Evolutionary conservation across 495 filamentous ascomycete species (phyloP).

Genomic region (Echria macrotheca): DNA sequence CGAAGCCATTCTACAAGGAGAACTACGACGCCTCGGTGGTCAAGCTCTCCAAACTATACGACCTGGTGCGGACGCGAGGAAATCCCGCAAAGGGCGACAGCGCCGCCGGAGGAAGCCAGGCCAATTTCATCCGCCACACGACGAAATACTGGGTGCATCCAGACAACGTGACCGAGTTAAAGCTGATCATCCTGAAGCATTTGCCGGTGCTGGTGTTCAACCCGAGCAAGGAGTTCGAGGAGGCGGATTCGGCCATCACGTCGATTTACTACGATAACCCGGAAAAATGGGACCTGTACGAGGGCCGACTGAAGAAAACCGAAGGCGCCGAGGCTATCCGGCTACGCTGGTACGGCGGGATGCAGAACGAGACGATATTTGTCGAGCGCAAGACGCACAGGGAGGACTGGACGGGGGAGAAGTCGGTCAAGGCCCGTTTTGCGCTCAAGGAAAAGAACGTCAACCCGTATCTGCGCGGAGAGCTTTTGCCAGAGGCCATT

Average conservation of each 20-base stretch:
- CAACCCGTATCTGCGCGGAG: slow-evolving; percentile 78
- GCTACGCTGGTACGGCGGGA: slow-evolving; percentile 94
- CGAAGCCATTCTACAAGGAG: slow-evolving; percentile 96
- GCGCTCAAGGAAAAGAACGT: slow-evolving; percentile 94
- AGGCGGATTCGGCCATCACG: slow-evolving; percentile 84
- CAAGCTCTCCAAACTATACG: slow-evolving; percentile 92
- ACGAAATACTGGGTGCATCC: slow-evolving; percentile 99
- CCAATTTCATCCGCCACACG: slow-evolving; percentile 93
- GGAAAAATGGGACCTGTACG: slow-evolving; percentile 88
- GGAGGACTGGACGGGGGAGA: slow-evolving; percentile 98
- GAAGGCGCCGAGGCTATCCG: slow-evolving; percentile 97
- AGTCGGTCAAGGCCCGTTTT: slow-evolving; percentile 97
- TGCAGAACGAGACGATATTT: slow-evolving; percentile 91
- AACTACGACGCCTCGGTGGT: slow-evolving; percentile 97
- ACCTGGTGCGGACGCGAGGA: slow-evolving; percentile 85
- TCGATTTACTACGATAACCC: slow-evolving; percentile 98
- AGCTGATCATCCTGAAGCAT: slow-evolving; percentile 96
- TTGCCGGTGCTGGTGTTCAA: slow-evolving; percentile 97
- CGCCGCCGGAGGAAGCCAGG: slow-evolving; percentile 83
- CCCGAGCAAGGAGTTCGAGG: slow-evolving; percentile 90
- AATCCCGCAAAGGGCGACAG: slow-evolving; percentile 89
- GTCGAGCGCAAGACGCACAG: slow-evolving; percentile 97
- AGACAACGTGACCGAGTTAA: slow-evolving; percentile 97
- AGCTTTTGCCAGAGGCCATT: slow-evolving; percentile 70
- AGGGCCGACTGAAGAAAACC: slow-evolving; percentile 91